Evolutionary conservation across 148 eudicot genomes (phyloP), one percentile per base, ranked within the genome.

Genomic region (Beta vulgaris): DNA sequence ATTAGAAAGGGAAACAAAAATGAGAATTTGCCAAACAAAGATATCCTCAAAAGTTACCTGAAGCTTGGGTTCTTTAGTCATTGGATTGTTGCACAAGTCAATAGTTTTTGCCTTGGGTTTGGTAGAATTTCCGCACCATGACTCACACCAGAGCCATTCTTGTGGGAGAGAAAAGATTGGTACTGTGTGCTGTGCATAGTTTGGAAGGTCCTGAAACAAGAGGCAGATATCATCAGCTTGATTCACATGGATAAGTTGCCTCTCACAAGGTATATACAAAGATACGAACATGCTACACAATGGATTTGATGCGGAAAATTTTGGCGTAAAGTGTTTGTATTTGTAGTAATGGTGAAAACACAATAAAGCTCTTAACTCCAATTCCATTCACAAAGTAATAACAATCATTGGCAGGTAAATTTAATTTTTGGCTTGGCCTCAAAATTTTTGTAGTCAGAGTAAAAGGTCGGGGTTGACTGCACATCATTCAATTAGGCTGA

Each of bases 141-240:
- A 94, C 84, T 95, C 98, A 43, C 98, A 95, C 98, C 98, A 95
- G 53, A 95, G 90, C 98, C 98, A 95, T 84, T 95, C 98, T 84
- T 90, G 97, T 31, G 98, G 98, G 48, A 95, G 92, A 13, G 98
- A 95, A 86, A 89, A 92, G 79, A 95, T 95, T 21, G 97, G 97
- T 28, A 95, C 98, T 11, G 86, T 85, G 80, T 95, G 97, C 80
- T 95, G 98, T 28, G 98, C 98, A 80, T 95, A 95, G 81, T 95
- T 95, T 36, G 98, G 98, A 77, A 95, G 93, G 85, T 95, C 98
- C 98, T 95, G 91, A 61, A 83, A 76, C 36, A 76, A 11, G n/a
- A 72, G 69, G 44, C 34, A 44, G 40, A 63, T 37, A 61, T 69
- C 12, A 46, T 46, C 36, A 55, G 42, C 31, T 58, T 60, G 48